Percentiles rank a stretch among this genome's conserved stretches.
phyloP scores from a whole-genome alignment of 805 yeast species.

The Candida insectalens region DNA sequence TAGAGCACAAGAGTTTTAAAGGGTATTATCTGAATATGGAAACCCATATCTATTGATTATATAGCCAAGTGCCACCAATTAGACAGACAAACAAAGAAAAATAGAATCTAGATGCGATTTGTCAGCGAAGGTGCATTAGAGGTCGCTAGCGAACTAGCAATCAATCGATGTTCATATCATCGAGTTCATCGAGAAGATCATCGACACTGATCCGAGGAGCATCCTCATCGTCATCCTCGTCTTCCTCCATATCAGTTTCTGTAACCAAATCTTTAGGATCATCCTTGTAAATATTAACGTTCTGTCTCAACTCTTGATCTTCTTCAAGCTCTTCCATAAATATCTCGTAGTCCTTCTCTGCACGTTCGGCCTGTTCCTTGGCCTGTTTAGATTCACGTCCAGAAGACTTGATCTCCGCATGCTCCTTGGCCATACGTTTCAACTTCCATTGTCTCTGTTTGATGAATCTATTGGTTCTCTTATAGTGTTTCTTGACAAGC shows the following conservation, averaged over 20 bases:
- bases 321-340: constrained; percentile 97
- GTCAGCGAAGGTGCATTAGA: no score
- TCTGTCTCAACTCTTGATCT: constrained; percentile 87
- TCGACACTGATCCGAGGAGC: constrained; percentile 86
- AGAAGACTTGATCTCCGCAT: constrained; percentile 54
- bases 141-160: no score
- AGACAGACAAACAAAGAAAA: neutral
- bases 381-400: constrained; percentile 55
- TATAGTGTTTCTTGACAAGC: constrained; percentile 80
- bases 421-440: constrained; percentile 96
- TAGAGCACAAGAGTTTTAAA: constrained; percentile 12
- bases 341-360: constrained; percentile 88
- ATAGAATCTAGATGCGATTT: no score
- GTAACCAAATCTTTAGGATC: constrained; percentile 14
- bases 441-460: constrained; percentile 84
- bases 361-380: constrained; percentile 81
- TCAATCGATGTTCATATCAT: constrained; percentile 86
- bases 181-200: constrained; percentile 89
- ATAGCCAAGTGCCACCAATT: no score
- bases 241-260: constrained; percentile 28
- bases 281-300: constrained; percentile 81
- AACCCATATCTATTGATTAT: neutral
- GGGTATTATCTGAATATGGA: neutral
- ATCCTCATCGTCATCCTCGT: constrained; percentile 53
- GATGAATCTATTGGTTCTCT: constrained; percentile 64